Evolutionary conservation across 805 yeast genomes (phyloP).

Genomic region (Saccharomyces mikatae): DNA sequence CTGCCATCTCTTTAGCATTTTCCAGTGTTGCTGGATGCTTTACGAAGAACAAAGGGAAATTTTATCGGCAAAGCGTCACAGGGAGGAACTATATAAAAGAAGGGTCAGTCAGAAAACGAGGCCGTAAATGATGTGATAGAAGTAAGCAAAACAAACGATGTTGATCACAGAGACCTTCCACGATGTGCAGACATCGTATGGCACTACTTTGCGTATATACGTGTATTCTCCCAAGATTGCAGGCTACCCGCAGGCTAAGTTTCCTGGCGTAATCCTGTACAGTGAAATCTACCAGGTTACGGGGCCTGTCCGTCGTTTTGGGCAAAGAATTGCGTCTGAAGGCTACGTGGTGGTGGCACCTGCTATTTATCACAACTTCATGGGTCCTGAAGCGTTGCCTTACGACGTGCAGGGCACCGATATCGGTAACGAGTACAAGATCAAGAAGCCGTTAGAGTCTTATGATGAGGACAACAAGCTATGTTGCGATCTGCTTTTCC

Average conservation of each 20-base stretch:
- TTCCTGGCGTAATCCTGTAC: conserved; percentile 73
- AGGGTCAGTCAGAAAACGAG: neutral
- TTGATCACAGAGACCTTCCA: conserved; percentile 56
- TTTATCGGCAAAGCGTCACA: neutral
- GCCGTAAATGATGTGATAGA: neutral
- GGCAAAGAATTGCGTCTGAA: conserved; percentile 68
- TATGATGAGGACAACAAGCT: conserved; percentile 69
- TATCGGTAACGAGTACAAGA: conserved; percentile 59
- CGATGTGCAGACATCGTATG: conserved; percentile 59
- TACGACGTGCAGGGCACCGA: conserved; percentile 73
- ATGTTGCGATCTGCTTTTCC: conserved; percentile 52
- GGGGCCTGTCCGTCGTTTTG: conserved; percentile 75
- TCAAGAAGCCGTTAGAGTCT: conserved; percentile 56
- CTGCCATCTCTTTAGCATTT: neutral
- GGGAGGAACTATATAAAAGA: neutral
- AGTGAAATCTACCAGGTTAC: conserved; percentile 77
- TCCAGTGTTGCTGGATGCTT: neutral
- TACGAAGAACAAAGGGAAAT: neutral
- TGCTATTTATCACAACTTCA: conserved; percentile 70
- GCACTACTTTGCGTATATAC: conserved; percentile 58
- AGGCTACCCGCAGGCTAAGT: conserved; percentile 68
- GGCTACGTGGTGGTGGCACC: conserved; percentile 78
- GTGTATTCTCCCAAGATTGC: conserved; percentile 61
- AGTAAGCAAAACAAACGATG: conserved; percentile 34
- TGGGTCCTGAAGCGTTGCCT: conserved; percentile 51